A percentile compares a stretch with the other conserved stretches of the same genome.
phyloP scores from a whole-genome alignment of 169 alveolate genomes.

The Plasmodium berghei region DNA sequence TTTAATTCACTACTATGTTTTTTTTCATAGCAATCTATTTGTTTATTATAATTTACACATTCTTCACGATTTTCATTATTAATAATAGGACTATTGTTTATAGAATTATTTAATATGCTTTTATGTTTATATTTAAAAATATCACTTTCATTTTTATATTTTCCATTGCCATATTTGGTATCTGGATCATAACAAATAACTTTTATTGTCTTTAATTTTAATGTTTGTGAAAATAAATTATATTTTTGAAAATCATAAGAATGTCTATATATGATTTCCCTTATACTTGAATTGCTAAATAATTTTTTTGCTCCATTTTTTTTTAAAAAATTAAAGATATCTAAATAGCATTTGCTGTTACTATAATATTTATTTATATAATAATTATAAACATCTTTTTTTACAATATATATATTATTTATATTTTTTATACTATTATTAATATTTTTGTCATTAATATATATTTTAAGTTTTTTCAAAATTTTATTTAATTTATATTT shows the following conservation, averaged over 20 bases:
- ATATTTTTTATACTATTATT: constrained; percentile 30
- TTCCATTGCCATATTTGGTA: neutral
- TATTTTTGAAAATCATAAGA: constrained; percentile 57
- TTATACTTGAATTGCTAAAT: constrained; percentile 39
- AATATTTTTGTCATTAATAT: constrained; percentile 21
- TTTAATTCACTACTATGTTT: too few species aligned
- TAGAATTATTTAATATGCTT: too few species aligned
- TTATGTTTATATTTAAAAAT: neutral
- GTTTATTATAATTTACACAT: too few species aligned
- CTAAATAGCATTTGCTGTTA: constrained; percentile 33
- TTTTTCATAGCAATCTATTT: too few species aligned
- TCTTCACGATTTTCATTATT: too few species aligned
- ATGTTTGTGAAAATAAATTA: constrained; percentile 42
- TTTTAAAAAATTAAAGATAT: constrained; percentile 38
- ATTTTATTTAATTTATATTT: constrained; percentile 26
- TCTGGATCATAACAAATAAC: constrained; percentile 10
- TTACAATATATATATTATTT: constrained; percentile 40
- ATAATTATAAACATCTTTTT: constrained; percentile 52
- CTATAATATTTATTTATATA: constrained; percentile 27
- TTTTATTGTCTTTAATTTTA: constrained; percentile 41
- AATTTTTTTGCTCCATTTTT: constrained; percentile 55
- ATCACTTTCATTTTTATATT: neutral
- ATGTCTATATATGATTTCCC: constrained; percentile 53
- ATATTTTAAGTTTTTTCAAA: constrained; percentile 39
- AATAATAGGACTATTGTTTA: too few species aligned